These are phyloP conservation scores for Gigaspora rosea DNA, from an alignment of 192 early-diverging fungal species.

Conservation along the genomic window DNA sequence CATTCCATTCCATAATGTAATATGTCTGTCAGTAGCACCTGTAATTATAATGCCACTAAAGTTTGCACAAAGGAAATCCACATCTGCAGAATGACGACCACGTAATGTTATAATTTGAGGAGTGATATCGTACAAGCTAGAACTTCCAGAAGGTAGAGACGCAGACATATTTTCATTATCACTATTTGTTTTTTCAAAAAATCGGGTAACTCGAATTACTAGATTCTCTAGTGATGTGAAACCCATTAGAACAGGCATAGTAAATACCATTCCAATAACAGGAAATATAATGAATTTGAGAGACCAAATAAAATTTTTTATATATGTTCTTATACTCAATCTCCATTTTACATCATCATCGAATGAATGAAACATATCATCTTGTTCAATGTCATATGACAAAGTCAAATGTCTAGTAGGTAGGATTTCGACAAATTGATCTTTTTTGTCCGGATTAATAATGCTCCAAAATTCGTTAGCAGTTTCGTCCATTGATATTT, in stretches of 20 bases:
- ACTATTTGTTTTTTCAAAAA: too few relatives aligned
- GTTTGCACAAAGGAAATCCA: conserved; percentile 25
- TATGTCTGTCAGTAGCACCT: conserved; percentile 18
- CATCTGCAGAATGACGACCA: conserved; percentile 28
- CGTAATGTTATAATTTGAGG: conserved; percentile 22
- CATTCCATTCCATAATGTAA: conserved; percentile 30
- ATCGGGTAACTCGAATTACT: too few relatives aligned
- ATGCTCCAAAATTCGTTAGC: conserved; percentile 49
- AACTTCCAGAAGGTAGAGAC: not conserved
- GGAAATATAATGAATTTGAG: not conserved
- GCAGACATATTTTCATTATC: too few relatives aligned
- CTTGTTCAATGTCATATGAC: not conserved
- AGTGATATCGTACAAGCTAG: not conserved
- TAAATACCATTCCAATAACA: too few relatives aligned
- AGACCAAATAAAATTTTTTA: not conserved
- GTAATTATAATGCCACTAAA: conserved; percentile 23
- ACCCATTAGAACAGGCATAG: too few relatives aligned
- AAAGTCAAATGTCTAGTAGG: conserved; percentile 24
- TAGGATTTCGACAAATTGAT: conserved; percentile 56
- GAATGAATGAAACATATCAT: not conserved
- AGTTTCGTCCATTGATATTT: not conserved
- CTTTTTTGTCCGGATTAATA: conserved; percentile 49
- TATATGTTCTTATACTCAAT: not conserved
- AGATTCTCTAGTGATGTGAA: too few relatives aligned
- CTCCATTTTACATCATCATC: not conserved